phyloP scores from a whole-genome alignment of 495 filamentous ascomycete species.

The Aspergillus ellipticus region DNA sequence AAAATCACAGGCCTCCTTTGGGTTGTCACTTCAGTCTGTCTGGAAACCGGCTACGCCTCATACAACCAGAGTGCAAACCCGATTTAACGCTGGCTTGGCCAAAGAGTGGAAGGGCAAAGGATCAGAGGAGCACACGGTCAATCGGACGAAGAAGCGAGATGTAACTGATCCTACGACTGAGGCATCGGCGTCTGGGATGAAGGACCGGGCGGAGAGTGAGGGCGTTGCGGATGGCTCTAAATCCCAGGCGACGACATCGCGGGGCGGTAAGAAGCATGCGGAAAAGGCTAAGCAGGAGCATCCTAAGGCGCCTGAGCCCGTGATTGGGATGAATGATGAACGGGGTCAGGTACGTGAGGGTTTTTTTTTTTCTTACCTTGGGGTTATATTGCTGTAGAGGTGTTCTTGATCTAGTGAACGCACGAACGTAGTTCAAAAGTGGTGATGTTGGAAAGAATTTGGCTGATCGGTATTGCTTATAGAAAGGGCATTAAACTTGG shows the following conservation, averaged over 20 bases:
- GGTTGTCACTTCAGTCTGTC: slow-evolving; percentile 10
- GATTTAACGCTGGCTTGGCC: slow-evolving; percentile 16
- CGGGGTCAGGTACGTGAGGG: slow-evolving; percentile 46
- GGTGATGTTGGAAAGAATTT: neutral
- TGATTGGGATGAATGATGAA: slow-evolving; percentile 73
- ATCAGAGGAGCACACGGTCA: slow-evolving; percentile 30
- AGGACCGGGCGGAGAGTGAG: slow-evolving; percentile 35
- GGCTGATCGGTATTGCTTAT: neutral
- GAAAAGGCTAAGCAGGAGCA: slow-evolving; percentile 58
- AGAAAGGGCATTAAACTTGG: neutral
- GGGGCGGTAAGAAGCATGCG: slow-evolving; percentile 40
- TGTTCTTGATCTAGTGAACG: neutral
- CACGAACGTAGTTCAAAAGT: neutral
- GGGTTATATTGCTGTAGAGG: neutral
- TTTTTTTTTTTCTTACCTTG: neutral
- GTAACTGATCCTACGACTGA: slow-evolving; percentile 34
- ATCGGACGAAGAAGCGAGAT: slow-evolving; percentile 41
- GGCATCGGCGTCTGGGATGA: slow-evolving; percentile 32
- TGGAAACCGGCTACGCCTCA: slow-evolving; percentile 12
- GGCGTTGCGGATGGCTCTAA: slow-evolving; percentile 35
- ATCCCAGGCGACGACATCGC: slow-evolving; percentile 40
- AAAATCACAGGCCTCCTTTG: slow-evolving; percentile 9
- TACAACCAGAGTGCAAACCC: slow-evolving; percentile 13
- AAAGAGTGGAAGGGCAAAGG: slow-evolving; percentile 38
- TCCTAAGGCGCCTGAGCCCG: slow-evolving; percentile 60